Evolutionary conservation across 2,329 filamentous ascomycete species (phyloP).

Genomic region (Curvularia hawaiiensis): DNA sequence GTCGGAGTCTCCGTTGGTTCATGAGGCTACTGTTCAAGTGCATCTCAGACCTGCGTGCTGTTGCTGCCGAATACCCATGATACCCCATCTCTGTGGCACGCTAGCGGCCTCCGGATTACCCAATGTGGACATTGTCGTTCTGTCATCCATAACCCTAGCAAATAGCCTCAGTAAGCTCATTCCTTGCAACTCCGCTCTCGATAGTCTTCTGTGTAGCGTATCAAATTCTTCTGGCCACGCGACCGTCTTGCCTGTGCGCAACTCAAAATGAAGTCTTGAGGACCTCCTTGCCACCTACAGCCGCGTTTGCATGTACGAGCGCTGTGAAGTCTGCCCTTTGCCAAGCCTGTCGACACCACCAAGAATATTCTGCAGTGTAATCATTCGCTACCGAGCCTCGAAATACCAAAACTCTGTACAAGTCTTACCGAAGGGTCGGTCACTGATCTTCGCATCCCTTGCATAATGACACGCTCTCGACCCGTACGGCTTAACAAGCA

Average conservation of each 20-base stretch:
- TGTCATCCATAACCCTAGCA: background rate
- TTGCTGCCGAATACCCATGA: background rate
- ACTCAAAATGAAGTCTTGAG: background rate
- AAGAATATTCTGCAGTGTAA: background rate
- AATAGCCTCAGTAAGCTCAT: background rate
- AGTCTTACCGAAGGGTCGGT: background rate
- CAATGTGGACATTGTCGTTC: background rate
- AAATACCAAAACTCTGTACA: background rate
- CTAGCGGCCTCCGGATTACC: constrained; percentile 1
- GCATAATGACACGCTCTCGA: background rate
- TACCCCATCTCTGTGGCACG: background rate
- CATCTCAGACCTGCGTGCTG: background rate
- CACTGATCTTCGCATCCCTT: background rate
- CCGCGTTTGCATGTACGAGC: background rate
- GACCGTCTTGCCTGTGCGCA: background rate
- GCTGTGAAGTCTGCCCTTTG: background rate
- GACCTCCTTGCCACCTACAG: background rate
- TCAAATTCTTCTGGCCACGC: background rate
- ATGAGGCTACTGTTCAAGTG: background rate
- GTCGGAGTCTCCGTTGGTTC: background rate
- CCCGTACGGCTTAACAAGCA: background rate
- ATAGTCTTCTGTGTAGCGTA: background rate
- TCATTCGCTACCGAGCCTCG: background rate
- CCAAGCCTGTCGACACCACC: background rate
- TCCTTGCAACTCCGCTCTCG: background rate